Base-by-base conservation (phyloP, 2,329 filamentous ascomycete genomes). In the Volutella citrinella region DNA sequence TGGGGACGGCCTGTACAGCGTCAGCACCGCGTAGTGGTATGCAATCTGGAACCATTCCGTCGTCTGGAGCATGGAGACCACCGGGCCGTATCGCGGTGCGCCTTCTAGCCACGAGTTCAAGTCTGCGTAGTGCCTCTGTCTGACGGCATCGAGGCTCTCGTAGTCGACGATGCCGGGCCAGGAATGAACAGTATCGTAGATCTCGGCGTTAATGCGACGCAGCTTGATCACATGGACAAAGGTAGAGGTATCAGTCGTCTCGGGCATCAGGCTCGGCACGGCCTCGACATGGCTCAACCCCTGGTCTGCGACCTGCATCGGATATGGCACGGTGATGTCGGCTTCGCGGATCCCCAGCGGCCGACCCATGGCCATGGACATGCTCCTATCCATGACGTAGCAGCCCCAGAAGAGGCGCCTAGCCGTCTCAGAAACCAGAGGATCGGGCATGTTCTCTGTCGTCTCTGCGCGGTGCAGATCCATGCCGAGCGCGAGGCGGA, bases 31-130 rank as follows among this genome's bases (percentile, higher is more conserved):
- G 21, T 48, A 47, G 6, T 50, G 47, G 7, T 50, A 50, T 12
- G 47, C 47, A 7, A 50, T 50, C 11, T 50, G 47, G 12, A 50
- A 50, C 47, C 47, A 50, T 3, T 50, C 47, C 2, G 47, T 42
- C 9, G 47, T 50, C 5, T 50, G 47, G 5, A 50, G 50, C 47
- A 50, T 50, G 4, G 44, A 50, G 3, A 49, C 12, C 5, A 47
- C 46, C 13, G 44, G 35, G 5, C 50, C 29, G 19, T 50, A 50
- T 20, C 47, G 37, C 6, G 47, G 47, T 0, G 47, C 46, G 0
- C 46, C 46, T 2, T 48, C 14, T 6, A 50, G 27, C 47, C 47
- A 50, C 2, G 45, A 35, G n/a, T 50, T 48, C 1, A 50, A 44
- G 2, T 37, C 38, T 7, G 47, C 28, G 11, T 50, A 50, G 9